Evolutionary conservation across 805 yeast species (phyloP).

Genomic region (Schwanniomyces vanrijiae): DNA sequence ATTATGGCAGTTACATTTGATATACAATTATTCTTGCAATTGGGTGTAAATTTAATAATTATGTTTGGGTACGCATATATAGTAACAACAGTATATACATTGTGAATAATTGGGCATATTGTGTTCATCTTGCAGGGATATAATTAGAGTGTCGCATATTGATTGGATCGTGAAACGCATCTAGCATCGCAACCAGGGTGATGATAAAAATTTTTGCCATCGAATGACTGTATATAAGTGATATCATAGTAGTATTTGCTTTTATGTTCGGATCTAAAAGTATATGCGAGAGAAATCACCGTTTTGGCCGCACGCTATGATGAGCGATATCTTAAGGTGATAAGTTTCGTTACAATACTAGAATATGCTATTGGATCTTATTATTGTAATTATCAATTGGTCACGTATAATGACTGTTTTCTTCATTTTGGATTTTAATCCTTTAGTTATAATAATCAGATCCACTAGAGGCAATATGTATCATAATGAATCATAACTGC

Average conservation of each 20-base stretch:
- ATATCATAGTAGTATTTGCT: too few relatives aligned
- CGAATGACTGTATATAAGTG: background rate
- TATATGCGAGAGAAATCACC: background rate
- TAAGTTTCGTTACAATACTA: too few relatives aligned
- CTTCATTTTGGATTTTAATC: too few relatives aligned
- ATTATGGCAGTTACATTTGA: background rate
- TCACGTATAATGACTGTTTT: too few relatives aligned
- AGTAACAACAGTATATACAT: background rate
- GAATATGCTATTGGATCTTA: too few relatives aligned
- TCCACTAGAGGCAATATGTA: too few relatives aligned
- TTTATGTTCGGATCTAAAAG: slow-evolving; percentile 1
- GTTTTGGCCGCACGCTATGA: too few relatives aligned
- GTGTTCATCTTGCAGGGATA: background rate
- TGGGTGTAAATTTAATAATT: background rate
- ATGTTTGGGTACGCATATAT: background rate
- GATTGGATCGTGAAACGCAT: background rate
- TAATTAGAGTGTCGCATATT: background rate
- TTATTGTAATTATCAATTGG: too few relatives aligned
- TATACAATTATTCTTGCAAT: too few relatives aligned
- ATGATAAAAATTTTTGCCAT: background rate
- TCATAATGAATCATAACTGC: too few relatives aligned
- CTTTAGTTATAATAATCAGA: too few relatives aligned
- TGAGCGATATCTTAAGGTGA: background rate
- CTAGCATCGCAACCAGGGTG: background rate
- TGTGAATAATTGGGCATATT: background rate